Conservation (phyloP, 116 monocot genomes). For the Zostera marina region DNA sequence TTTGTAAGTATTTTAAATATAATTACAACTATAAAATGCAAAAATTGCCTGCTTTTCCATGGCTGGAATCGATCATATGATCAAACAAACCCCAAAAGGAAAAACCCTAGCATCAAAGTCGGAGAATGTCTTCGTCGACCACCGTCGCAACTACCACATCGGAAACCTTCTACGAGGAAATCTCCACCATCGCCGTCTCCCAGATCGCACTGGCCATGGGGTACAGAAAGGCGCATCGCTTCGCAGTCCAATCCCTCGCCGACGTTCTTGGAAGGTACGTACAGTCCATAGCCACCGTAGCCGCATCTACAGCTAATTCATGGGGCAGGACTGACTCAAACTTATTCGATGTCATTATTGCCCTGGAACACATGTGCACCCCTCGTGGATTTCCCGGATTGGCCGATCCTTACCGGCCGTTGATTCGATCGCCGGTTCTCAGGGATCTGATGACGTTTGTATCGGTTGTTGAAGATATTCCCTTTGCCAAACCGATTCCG, state of each 20-base stretch:
- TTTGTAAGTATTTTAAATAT: no score
- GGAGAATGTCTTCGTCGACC: neutral
- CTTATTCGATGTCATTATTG: slow-evolving; percentile 36
- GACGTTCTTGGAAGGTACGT: slow-evolving; percentile 44
- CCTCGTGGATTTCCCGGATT: slow-evolving; percentile 44
- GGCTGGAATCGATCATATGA: no score
- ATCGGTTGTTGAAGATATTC: slow-evolving; percentile 30
- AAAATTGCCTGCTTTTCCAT: no score
- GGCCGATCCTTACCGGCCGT: slow-evolving; percentile 16
- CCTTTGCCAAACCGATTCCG: slow-evolving; percentile 42
- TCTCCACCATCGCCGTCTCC: slow-evolving; percentile 38
- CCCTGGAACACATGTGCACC: slow-evolving; percentile 28
- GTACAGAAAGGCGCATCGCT: slow-evolving; percentile 22
- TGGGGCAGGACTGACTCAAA: slow-evolving; percentile 52
- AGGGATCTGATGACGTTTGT: slow-evolving; percentile 40
- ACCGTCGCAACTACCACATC: neutral
- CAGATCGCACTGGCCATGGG: slow-evolving; percentile 56
- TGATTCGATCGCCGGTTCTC: slow-evolving; percentile 25
- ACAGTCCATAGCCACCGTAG: slow-evolving; percentile 25
- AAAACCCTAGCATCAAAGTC: no score
- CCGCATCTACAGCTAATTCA: slow-evolving; percentile 25
- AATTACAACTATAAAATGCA: no score
- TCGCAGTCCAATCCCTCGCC: slow-evolving; percentile 46
- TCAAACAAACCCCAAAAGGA: no score
- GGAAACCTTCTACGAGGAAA: slow-evolving; percentile 8